Evolutionary conservation across 1,284 basidiomycete species (phyloP).

Genomic region (Rhizoctonia solani): DNA sequence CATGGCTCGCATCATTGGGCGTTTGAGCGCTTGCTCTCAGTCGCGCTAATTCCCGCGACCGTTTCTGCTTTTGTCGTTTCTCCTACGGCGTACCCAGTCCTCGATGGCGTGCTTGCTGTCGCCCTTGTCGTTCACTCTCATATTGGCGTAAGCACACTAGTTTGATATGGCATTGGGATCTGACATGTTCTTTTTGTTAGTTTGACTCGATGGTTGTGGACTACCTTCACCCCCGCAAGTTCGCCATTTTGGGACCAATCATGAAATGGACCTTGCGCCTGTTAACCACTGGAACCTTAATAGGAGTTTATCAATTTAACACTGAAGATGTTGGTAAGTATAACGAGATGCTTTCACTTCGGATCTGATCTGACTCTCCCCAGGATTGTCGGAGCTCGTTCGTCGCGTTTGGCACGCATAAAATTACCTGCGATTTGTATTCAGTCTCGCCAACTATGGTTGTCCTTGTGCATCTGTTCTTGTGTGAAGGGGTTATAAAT

Average conservation of each 20-base stretch:
- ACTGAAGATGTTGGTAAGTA: slow-evolving; percentile 91
- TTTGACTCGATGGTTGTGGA: slow-evolving; percentile 79
- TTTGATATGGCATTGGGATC: neutral
- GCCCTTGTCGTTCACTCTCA: slow-evolving; percentile 93
- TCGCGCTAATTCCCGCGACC: slow-evolving; percentile 85
- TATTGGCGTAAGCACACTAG: slow-evolving; percentile 68
- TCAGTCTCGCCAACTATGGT: neutral
- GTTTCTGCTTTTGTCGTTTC: slow-evolving; percentile 77
- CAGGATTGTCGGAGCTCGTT: slow-evolving; percentile 27
- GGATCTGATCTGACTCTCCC: neutral
- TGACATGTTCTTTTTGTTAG: slow-evolving; percentile 47
- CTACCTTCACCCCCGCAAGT: slow-evolving; percentile 94
- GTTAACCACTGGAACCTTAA: slow-evolving; percentile 80
- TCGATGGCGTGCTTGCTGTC: slow-evolving; percentile 88
- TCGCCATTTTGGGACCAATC: slow-evolving; percentile 74
- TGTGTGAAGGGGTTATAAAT: too few relatives aligned
- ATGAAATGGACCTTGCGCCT: slow-evolving; percentile 76
- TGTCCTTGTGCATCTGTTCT: too few relatives aligned
- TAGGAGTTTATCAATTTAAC: slow-evolving; percentile 96
- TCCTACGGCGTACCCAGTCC: slow-evolving; percentile 72
- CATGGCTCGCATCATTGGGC: slow-evolving; percentile 99
- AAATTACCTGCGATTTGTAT: slow-evolving; percentile 22
- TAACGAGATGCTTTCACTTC: neutral
- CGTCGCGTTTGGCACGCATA: slow-evolving; percentile 30
- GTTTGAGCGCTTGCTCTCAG: slow-evolving; percentile 91